These are phyloP conservation scores for Ustilago nuda DNA, from an alignment of 1,284 basidiomycete genomes.

Conservation along the genomic window DNA sequence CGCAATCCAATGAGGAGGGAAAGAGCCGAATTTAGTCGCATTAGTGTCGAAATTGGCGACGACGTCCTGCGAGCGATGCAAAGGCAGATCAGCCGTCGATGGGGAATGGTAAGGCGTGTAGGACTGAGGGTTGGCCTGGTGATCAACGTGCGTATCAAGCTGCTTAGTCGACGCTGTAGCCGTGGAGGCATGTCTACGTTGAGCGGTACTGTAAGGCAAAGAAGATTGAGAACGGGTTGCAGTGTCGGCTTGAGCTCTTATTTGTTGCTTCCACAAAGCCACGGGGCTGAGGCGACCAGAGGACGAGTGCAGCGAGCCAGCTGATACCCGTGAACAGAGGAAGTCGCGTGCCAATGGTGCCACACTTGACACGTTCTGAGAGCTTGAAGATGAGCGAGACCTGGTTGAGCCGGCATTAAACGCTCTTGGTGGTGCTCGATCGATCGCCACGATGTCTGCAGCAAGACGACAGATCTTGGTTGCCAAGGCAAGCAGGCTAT, in stretches of 20 bases:
- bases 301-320: background rate
- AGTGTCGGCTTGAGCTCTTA: background rate
- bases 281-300: conserved; percentile 4
- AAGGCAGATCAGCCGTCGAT: background rate
- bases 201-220: background rate
- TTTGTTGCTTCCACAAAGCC: background rate
- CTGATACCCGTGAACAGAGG: conserved; percentile 9
- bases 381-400: background rate
- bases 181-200: conserved; percentile 12
- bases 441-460: conserved; percentile 27
- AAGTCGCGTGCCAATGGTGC: conserved; percentile 6
- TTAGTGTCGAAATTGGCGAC: background rate
- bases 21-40: too few species aligned
- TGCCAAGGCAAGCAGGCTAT: conserved; percentile 24
- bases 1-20: conserved; percentile 18
- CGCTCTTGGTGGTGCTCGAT: background rate
- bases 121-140: background rate
- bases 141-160: conserved; percentile 1
- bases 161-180: conserved; percentile 13
- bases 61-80: background rate
- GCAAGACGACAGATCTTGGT: conserved; percentile 30
- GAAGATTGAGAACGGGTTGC: background rate
- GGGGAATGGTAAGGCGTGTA: background rate
- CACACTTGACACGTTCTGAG: background rate
- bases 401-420: background rate